Conservation (phyloP, 208 protist genomes). For the Crithidia acanthocephali region DNA sequence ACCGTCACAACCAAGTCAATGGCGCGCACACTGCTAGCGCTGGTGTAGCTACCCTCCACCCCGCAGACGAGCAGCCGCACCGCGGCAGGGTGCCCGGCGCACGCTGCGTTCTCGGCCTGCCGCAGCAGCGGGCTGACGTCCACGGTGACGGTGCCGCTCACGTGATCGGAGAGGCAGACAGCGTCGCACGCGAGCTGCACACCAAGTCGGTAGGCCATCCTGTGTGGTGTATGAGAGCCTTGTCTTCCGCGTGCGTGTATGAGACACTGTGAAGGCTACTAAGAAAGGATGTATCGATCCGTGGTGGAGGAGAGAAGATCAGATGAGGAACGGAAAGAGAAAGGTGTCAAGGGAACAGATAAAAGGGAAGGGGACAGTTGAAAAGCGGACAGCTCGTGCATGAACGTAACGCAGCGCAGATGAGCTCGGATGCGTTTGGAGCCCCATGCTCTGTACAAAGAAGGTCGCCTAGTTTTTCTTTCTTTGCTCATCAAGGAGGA, state of each 20-base stretch:
- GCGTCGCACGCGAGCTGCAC: not conserved
- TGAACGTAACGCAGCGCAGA: too few species aligned
- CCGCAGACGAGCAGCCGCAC: constrained; percentile 17
- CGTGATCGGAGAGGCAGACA: constrained; percentile 4
- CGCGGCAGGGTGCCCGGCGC: not conserved
- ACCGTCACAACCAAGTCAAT: not conserved
- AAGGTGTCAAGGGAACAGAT: not conserved
- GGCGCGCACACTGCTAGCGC: not conserved
- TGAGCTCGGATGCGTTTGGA: too few species aligned
- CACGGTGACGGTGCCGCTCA: constrained; percentile 8
- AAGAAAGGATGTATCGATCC: too few species aligned
- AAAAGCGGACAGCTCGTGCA: not conserved
- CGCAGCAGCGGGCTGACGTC: not conserved
- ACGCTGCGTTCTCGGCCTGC: not conserved
- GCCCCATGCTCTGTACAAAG: too few species aligned
- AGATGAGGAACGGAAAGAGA: not conserved
- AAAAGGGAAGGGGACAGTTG: constrained; percentile 9
- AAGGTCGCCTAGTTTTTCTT: too few species aligned
- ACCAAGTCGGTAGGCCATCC: constrained; percentile 6
- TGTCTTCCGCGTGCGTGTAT: too few species aligned
- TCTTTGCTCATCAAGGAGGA: too few species aligned
- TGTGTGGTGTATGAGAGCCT: too few species aligned
- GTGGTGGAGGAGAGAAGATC: too few species aligned
- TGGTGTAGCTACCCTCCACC: constrained; percentile 4
- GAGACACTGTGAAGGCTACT: too few species aligned